phyloP scores from a whole-genome alignment of 225 moss, liverwort and hornwort species.

The Polytrichum commune region DNA sequence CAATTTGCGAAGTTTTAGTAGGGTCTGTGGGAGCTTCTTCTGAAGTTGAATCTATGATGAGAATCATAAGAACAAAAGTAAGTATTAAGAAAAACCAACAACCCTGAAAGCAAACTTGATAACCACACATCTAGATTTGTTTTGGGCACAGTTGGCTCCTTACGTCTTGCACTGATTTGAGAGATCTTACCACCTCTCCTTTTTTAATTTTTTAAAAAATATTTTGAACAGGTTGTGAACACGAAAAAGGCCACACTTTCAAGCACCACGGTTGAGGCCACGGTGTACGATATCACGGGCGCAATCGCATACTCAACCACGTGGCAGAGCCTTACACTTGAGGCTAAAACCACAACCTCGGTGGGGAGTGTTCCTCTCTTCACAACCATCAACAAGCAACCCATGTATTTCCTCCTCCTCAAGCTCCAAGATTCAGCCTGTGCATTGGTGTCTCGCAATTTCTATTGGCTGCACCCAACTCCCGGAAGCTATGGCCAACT shows the following conservation, averaged over 20 bases:
- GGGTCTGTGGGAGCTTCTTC: no score
- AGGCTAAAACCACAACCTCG: conserved; percentile 44
- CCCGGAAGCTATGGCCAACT: conserved; percentile 49
- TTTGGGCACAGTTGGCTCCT: no score
- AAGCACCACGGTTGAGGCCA: conserved; percentile 33
- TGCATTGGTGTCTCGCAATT: conserved; percentile 55
- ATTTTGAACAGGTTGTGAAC: conserved; percentile 53
- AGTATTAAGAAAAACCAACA: no score
- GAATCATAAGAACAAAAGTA: no score
- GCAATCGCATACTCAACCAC: conserved; percentile 13
- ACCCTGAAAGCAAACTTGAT: no score
- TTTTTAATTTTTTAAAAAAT: background rate
- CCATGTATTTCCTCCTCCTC: conserved; percentile 57
- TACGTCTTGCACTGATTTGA: no score
- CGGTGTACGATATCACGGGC: conserved; percentile 52
- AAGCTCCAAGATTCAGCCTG: conserved; percentile 30
- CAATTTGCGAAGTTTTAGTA: no score
- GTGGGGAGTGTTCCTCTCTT: conserved; percentile 34
- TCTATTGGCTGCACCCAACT: conserved; percentile 79
- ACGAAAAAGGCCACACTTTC: conserved; percentile 38
- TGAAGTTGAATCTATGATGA: no score
- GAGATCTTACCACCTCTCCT: no score
- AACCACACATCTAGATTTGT: no score
- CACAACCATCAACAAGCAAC: conserved; percentile 33
- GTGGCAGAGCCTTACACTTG: background rate